Evolutionary conservation across 345 rosid species (phyloP), one percentile per base, ranked within the genome.

Genomic region (Rubroshorea leprosula): DNA sequence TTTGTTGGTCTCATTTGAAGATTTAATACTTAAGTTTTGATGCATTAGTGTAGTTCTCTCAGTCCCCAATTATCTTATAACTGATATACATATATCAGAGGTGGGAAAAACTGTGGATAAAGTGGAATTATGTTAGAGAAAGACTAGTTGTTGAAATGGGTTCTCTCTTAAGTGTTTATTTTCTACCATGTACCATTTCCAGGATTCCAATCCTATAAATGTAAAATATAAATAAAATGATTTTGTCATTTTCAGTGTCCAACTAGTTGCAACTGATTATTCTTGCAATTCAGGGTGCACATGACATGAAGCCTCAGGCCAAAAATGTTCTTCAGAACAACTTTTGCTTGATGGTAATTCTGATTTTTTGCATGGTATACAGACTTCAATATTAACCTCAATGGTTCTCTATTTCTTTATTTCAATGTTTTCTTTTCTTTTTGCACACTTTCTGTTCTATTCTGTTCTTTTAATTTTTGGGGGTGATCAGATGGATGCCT

Each of bases 11-110:
- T 23, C 41, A 52, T 23, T 35, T 54, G 12, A 19, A 54, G 18
- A 29, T 65, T 47, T 21, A 35, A 51, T 23, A 52, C 63, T 60
- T 72, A 72, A 72, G 66, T 18, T 31, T 19, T 49, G 29, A 5
- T 23, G 58, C 49, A 23, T 54, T 41, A 29, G 11, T 44, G 22
- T 55, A 20, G 18, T 15, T 18, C 7, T 26, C 2, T 26, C 1
- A 31, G 10, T 23, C 5, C 17, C 3, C 22, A 2, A 38, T 10
- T 17, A n/a, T n/a, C n/a, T n/a, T n/a, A n/a, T n/a, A n/a, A n/a
- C n/a, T n/a, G n/a, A n/a, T n/a, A n/a, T n/a, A n/a, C n/a, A n/a
- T n/a, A n/a, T n/a, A n/a, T n/a, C n/a, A n/a, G n/a, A n/a, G n/a
- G n/a, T n/a, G n/a, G n/a, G n/a, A n/a, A n/a, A n/a, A n/a, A n/a